Evolutionary conservation across 805 yeast genomes (phyloP).

Genomic region (Pichia insulana): DNA sequence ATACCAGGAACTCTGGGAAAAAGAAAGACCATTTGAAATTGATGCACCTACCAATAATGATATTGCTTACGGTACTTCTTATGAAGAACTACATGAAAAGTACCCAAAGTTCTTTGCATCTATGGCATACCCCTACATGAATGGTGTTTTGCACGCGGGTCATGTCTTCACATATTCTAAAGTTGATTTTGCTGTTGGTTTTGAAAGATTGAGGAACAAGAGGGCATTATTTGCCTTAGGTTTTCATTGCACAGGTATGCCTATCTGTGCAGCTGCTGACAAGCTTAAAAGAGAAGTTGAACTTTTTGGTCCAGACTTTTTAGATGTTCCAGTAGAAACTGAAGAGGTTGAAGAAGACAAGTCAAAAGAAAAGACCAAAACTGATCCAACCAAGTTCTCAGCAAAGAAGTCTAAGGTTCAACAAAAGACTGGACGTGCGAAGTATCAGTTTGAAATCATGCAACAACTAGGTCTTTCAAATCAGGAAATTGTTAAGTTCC

Average conservation of each 20-base stretch:
- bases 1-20: slow-evolving; percentile 82
- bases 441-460: slow-evolving; percentile 95
- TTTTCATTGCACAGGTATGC: slow-evolving; percentile 99
- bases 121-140: slow-evolving; percentile 99
- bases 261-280: slow-evolving; percentile 92
- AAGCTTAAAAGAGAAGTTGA: slow-evolving; percentile 89
- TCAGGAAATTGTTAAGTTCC: slow-evolving; percentile 78
- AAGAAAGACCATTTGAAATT: slow-evolving; percentile 76
- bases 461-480: slow-evolving; percentile 81
- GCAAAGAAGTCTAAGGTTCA: slow-evolving; percentile 91
- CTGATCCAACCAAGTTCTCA: slow-evolving; percentile 80
- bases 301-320: slow-evolving; percentile 75
- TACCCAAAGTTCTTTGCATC: slow-evolving; percentile 85
- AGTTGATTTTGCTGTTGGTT: slow-evolving; percentile 86
- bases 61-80: slow-evolving; percentile 39
- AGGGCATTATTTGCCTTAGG: slow-evolving; percentile 92
- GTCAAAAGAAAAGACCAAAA: slow-evolving; percentile 25
- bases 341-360: slow-evolving; percentile 38
- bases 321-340: slow-evolving; percentile 53
- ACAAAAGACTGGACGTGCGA: slow-evolving; percentile 89
- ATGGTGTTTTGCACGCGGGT: slow-evolving; percentile 97
- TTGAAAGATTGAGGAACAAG: slow-evolving; percentile 90
- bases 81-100: slow-evolving; percentile 65
- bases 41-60: slow-evolving; percentile 80
- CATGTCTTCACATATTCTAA: slow-evolving; percentile 93